Percentiles rank a stretch among this genome's conserved stretches.
phyloP scores from a whole-genome alignment of 495 filamentous ascomycete species.

The Trichodelitschia bisporula region DNA sequence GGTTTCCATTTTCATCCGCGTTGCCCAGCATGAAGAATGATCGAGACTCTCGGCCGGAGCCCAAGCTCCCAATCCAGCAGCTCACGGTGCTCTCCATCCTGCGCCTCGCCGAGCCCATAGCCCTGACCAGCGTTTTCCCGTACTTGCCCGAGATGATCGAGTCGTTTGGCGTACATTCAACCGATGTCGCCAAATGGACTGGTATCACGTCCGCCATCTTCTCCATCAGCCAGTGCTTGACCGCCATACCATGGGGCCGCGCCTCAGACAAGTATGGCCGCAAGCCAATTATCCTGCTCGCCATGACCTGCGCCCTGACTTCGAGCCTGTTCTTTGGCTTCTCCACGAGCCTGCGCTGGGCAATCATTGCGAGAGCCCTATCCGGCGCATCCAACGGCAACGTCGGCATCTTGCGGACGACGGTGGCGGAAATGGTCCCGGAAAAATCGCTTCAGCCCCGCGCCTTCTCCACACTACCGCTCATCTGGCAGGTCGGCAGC shows the following conservation, averaged over 20 bases:
- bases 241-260: background rate
- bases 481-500: conserved; percentile 1
- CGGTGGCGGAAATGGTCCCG: background rate
- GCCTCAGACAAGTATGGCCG: background rate
- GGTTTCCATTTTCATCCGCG: too few species aligned
- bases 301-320: background rate
- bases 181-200: background rate
- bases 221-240: background rate
- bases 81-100: background rate
- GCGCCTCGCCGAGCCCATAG: background rate
- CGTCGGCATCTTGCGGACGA: conserved; percentile 1
- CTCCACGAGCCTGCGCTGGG: background rate
- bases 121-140: background rate
- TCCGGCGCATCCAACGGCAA: background rate
- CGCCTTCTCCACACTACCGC: background rate
- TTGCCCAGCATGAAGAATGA: too few species aligned
- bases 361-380: background rate
- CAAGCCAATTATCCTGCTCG: background rate
- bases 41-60: too few species aligned
- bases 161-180: background rate
- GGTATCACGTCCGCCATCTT: conserved; percentile 1
- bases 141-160: conserved; percentile 1
- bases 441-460: background rate
- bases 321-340: background rate
- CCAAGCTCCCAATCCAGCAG: background rate